Evolutionary conservation across 108 stramenopile species (phyloP).

Genomic region (Cyclotella choctawhatcheeana): DNA sequence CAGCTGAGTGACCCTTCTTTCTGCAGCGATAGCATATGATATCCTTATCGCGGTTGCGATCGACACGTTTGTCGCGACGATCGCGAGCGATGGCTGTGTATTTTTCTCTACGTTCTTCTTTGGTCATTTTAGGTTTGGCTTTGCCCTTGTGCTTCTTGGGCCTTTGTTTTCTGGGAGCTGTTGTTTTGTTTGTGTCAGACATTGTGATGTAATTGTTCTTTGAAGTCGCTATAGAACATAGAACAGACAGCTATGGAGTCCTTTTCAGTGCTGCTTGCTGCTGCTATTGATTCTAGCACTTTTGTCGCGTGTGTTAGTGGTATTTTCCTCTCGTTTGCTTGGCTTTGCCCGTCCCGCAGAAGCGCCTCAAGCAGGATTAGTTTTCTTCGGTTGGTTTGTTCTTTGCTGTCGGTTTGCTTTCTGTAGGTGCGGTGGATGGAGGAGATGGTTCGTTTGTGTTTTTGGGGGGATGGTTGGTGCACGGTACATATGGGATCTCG

Average conservation of each 20-base stretch:
- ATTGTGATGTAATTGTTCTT: background rate
- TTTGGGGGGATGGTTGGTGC: too few relatives aligned
- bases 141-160: conserved; percentile 24
- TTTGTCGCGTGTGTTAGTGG: too few relatives aligned
- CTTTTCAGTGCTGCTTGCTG: too few relatives aligned
- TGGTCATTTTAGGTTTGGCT: conserved; percentile 74
- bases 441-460: too few relatives aligned
- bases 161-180: background rate
- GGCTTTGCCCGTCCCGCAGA: too few relatives aligned
- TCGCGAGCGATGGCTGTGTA: conserved; percentile 79
- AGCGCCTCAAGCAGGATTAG: too few relatives aligned
- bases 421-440: too few relatives aligned
- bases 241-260: background rate
- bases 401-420: too few relatives aligned
- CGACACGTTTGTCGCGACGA: conserved; percentile 52
- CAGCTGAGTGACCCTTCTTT: conserved; percentile 67
- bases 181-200: background rate
- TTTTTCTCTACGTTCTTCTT: conserved; percentile 79
- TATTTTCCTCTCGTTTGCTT: too few relatives aligned
- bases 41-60: conserved; percentile 37
- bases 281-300: too few relatives aligned
- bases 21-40: conserved; percentile 76
- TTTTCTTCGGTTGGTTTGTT: too few relatives aligned
- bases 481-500: too few relatives aligned
- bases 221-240: background rate